Conservation (phyloP, 306 rosid genomes). For the Delonix regia region DNA sequence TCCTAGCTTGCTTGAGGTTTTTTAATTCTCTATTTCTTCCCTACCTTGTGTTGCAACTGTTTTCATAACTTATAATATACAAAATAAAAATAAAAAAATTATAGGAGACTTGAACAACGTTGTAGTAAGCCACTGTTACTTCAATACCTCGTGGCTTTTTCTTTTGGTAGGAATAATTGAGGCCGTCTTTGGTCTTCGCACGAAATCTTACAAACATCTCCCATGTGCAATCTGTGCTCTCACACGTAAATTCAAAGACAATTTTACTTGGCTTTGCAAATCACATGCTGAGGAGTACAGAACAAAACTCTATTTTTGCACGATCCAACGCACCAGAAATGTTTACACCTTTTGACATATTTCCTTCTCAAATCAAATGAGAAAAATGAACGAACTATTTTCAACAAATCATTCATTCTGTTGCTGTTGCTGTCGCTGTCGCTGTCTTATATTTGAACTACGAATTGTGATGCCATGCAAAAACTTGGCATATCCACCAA, state of each 20-base stretch:
- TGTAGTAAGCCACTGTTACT: too few relatives aligned
- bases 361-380: constrained; percentile 34
- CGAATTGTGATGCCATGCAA: constrained; percentile 88
- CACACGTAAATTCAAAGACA: not conserved
- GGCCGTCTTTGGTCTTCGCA: constrained; percentile 42
- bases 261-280: not conserved
- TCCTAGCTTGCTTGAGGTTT: not conserved
- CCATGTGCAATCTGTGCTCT: constrained; percentile 30
- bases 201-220: constrained; percentile 29
- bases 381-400: constrained; percentile 37
- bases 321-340: constrained; percentile 9
- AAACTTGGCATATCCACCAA: constrained; percentile 80
- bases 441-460: constrained; percentile 64
- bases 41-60: not conserved
- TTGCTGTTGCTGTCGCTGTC: constrained; percentile 52
- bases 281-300: constrained; percentile 23
- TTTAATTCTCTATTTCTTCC: not conserved
- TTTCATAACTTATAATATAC: too few relatives aligned
- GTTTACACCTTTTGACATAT: constrained; percentile 37
- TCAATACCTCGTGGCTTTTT: too few relatives aligned
- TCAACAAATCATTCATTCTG: constrained; percentile 35
- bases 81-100: too few relatives aligned
- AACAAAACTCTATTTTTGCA: constrained; percentile 39
- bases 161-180: constrained; percentile 9
- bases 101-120: too few relatives aligned